phyloP scores from a whole-genome alignment of 345 rosid genomes.

The Diplotaxis tenuifolia region DNA sequence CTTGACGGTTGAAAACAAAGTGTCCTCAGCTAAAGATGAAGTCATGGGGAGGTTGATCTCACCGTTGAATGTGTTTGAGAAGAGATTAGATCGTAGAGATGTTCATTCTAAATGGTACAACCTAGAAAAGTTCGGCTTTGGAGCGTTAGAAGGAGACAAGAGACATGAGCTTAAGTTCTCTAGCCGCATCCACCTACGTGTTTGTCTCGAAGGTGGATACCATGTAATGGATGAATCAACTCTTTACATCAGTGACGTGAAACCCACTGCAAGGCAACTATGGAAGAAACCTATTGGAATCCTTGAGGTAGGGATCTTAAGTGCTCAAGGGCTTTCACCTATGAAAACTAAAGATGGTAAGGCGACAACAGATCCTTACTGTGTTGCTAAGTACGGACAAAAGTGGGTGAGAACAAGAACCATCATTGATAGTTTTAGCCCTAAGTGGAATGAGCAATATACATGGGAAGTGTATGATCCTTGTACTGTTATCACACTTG shows the following conservation, averaged over 20 bases:
- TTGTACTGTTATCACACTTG: no score
- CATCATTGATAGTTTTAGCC: no score
- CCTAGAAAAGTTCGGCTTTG: slow-evolving; percentile 79
- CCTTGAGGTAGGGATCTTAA: slow-evolving; percentile 75
- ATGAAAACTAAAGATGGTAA: no score
- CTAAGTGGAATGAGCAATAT: no score
- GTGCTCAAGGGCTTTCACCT: slow-evolving; percentile 90
- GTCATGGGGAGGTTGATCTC: slow-evolving; percentile 57
- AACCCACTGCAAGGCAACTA: slow-evolving; percentile 80
- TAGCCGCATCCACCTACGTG: slow-evolving; percentile 68
- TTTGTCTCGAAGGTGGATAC: slow-evolving; percentile 85
- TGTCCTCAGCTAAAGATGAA: slow-evolving; percentile 63
- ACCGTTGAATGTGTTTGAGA: slow-evolving; percentile 61
- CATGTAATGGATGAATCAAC: slow-evolving; percentile 96
- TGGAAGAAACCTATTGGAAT: slow-evolving; percentile 88
- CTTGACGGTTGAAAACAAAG: slow-evolving; percentile 63
- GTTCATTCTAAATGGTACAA: slow-evolving; percentile 83
- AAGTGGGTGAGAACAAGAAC: no score
- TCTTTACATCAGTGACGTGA: slow-evolving; percentile 73
- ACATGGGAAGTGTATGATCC: no score
- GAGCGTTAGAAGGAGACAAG: slow-evolving; percentile 72
- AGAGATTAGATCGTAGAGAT: slow-evolving; percentile 73
- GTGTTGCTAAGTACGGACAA: no score
- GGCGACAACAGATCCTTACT: no score
- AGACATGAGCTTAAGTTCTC: slow-evolving; percentile 84